Percentiles rank a stretch among this genome's conserved stretches.
These are phyloP conservation scores for Tilletia caries DNA, from an alignment of 1,284 basidiomycete species.

Conservation along the genomic window DNA sequence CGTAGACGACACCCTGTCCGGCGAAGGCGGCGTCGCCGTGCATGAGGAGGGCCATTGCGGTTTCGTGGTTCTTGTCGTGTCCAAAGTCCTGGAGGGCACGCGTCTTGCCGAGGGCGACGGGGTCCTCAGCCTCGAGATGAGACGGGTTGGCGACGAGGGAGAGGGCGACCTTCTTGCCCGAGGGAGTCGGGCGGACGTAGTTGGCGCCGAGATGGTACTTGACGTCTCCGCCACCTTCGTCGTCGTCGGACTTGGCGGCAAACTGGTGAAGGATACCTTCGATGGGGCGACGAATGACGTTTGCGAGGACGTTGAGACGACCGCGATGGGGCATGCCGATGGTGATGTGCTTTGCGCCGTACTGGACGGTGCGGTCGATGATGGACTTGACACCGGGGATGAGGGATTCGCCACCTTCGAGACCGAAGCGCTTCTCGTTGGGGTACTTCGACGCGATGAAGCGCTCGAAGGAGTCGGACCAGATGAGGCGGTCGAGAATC, in stretches of 20 bases:
- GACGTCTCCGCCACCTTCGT: constrained; percentile 82
- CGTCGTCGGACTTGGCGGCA: constrained; percentile 59
- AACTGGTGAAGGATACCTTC: constrained; percentile 99
- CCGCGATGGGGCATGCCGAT: constrained; percentile 99
- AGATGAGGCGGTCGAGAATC: constrained; percentile 97
- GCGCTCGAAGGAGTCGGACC: constrained; percentile 98
- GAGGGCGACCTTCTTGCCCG: constrained; percentile 93
- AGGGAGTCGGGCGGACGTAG: constrained; percentile 95
- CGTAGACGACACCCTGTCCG: constrained; percentile 97
- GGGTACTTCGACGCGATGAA: constrained; percentile 98
- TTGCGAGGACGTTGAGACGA: constrained; percentile 92
- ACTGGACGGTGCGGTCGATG: constrained; percentile 94
- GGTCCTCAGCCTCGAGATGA: constrained; percentile 94
- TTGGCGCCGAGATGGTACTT: constrained; percentile 99
- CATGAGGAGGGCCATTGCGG: constrained; percentile 79
- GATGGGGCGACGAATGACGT: constrained; percentile 96
- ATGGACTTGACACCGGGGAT: constrained; percentile 99
- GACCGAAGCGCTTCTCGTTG: constrained; percentile 98
- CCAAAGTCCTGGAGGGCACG: constrained; percentile 94
- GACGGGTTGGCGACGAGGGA: constrained; percentile 98
- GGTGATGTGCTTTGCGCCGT: constrained; percentile 90
- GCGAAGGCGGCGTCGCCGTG: constrained; percentile 99
- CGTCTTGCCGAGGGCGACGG: constrained; percentile 95
- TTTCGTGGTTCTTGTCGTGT: constrained; percentile 65
- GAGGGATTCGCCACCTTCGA: constrained; percentile 95